Percentiles rank a stretch among this genome's conserved stretches.
These are phyloP conservation scores for Brassica cretica DNA, from an alignment of 345 rosid species.

Conservation along the genomic window DNA sequence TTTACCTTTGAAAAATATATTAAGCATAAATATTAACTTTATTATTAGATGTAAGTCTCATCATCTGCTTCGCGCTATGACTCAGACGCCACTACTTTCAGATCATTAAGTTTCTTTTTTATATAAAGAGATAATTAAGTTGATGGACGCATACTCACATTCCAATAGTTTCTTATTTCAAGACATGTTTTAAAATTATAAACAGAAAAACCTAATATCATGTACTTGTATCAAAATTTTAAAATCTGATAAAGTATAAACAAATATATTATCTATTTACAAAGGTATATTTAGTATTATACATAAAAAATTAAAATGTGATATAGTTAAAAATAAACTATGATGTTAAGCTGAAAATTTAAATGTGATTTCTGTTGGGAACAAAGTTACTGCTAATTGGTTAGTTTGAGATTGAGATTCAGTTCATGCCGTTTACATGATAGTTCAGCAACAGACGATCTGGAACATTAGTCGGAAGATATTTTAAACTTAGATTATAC, in stretches of 20 bases:
- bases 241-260: background rate
- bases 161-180: background rate
- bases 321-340: no score
- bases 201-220: background rate
- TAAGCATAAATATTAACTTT: background rate
- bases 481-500: no score
- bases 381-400: no score
- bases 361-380: no score
- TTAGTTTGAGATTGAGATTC: no score
- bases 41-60: background rate
- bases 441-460: no score
- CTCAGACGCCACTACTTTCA: background rate
- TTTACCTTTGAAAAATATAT: background rate
- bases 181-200: background rate
- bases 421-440: no score
- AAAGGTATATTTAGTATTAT: no score
- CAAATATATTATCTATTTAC: no score
- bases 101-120: background rate
- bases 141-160: constrained; percentile 9
- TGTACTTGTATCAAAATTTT: background rate
- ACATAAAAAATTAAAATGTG: no score
- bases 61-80: background rate
- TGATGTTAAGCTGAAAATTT: no score
- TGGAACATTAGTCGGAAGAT: no score
- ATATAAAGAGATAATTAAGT: background rate